phyloP scores from a whole-genome alignment of 805 yeast species.

The Myxozyma monticola region DNA sequence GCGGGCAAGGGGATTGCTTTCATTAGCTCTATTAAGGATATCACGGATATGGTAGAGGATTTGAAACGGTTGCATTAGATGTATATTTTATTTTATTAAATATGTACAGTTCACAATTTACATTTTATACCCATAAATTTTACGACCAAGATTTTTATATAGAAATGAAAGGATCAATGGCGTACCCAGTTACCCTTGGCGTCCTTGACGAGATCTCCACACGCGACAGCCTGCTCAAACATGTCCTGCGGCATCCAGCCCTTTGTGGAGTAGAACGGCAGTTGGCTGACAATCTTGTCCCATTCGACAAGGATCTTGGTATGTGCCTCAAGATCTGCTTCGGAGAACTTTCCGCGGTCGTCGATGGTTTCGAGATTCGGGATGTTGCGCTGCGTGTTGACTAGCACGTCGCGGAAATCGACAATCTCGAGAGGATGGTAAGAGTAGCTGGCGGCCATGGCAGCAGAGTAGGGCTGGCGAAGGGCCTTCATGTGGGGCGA shows the following conservation, averaged over 20 bases:
- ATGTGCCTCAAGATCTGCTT: constrained; percentile 59
- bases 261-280: constrained; percentile 85
- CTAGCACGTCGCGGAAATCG: constrained; percentile 38
- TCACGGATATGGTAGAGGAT: constrained; percentile 23
- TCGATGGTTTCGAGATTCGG: constrained; percentile 24
- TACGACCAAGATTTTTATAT: not conserved
- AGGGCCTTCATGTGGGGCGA: constrained; percentile 69
- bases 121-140: not conserved
- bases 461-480: constrained; percentile 36
- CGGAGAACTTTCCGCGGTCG: constrained; percentile 64
- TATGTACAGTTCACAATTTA: not conserved
- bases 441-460: constrained; percentile 22
- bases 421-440: constrained; percentile 44
- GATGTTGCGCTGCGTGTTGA: constrained; percentile 36
- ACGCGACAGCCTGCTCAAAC: constrained; percentile 68
- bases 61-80: constrained; percentile 24
- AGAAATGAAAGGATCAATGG: not conserved
- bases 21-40: constrained; percentile 8
- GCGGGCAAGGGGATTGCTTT: constrained; percentile 4
- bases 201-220: constrained; percentile 65
- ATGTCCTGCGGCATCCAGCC: constrained; percentile 97
- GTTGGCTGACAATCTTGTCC: constrained; percentile 63
- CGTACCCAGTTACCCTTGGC: constrained; percentile 56
- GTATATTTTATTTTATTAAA: not conserved
- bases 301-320: constrained; percentile 60